A percentile compares a stretch with the other conserved stretches of the same genome.
Evolutionary conservation across 176 grass and related monocot genomes (phyloP).

Genomic region (Elaeis guineensis): DNA sequence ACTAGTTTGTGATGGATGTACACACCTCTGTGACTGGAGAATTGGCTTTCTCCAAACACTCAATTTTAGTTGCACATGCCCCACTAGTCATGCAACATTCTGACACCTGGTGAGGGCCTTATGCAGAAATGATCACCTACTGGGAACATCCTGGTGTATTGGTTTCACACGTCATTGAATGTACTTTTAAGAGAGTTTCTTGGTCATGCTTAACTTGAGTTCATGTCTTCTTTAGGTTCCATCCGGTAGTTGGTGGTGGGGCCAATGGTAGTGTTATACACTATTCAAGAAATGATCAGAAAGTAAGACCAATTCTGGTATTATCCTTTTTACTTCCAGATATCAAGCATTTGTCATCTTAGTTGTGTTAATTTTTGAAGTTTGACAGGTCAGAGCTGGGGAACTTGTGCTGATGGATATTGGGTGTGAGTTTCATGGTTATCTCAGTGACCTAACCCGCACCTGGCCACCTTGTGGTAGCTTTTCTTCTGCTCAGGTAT

Average conservation of each 20-base stretch:
- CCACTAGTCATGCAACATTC: no score
- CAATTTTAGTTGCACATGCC: no score
- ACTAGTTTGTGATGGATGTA: no score
- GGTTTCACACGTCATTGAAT: no score
- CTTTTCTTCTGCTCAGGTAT: conserved; percentile 84
- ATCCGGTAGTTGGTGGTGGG: conserved; percentile 84
- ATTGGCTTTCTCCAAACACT: no score
- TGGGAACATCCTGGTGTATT: no score
- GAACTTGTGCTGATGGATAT: conserved; percentile 94
- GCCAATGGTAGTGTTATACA: conserved; percentile 86
- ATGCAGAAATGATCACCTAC: no score
- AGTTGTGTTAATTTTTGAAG: conserved; percentile 29
- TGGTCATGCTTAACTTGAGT: not conserved
- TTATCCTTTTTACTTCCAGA: conserved; percentile 1
- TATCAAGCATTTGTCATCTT: conserved; percentile 19
- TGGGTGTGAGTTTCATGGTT: conserved; percentile 96
- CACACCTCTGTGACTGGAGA: no score
- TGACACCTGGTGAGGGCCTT: no score
- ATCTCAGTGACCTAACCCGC: conserved; percentile 80
- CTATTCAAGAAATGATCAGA: conserved; percentile 87
- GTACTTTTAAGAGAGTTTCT: not conserved
- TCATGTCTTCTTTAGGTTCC: conserved; percentile 52
- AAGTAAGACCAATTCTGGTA: conserved; percentile 25
- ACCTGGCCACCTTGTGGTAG: conserved; percentile 71
- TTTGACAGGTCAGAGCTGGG: conserved; percentile 65